Base-by-base conservation (phyloP, 257 asterid species). In the Solanum medicagineum region DNA sequence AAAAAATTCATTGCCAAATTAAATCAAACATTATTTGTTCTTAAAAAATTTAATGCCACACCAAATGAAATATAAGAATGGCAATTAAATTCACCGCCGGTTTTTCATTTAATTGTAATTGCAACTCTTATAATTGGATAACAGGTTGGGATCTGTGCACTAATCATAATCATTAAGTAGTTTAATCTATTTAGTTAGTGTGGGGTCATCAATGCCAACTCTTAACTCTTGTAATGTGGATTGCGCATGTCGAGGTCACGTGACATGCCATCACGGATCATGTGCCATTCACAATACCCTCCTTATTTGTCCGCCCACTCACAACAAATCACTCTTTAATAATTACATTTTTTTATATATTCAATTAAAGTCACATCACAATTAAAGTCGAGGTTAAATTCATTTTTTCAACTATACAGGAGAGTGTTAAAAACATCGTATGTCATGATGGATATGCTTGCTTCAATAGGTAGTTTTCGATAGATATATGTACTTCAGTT, bases 71-170 rank as follows among this genome's bases (percentile, higher is more conserved):
- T 2, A 32, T 29, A 66, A 14, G 7, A 66, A 66, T 1, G 14
- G 12, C 29, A 65, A 20, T 59, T 57, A 65, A 45, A 26, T 32
- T 15, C 32, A 26, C 13, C 6, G 73, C 20, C 4, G 20, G 42
- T 32, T 36, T 26, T 29, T 65, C 3, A 26, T 29, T 65, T 57
- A 13, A 17, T 8, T 60, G 9, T 44, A 26, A 42, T 10, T 73
- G 22, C 56, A 11, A n/a, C 14, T 74, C 59, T 71, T 26, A 42
- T 17, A 60, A 66, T 17, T 71, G 66, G 86, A 68, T 88, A 87
- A 69, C 54, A 70, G 32, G 81, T 92, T 0, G 92, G 93, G 92
- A 92, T 89, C 75, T 82, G 94, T 92, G 94, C 89, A 24, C 83
- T 87, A 93, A 91, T 90, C 89, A 91, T 90, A 69, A 56, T 83